These are phyloP conservation scores for Alternaria postmessia DNA, from an alignment of 2,329 filamentous ascomycete species.

Conservation along the genomic window DNA sequence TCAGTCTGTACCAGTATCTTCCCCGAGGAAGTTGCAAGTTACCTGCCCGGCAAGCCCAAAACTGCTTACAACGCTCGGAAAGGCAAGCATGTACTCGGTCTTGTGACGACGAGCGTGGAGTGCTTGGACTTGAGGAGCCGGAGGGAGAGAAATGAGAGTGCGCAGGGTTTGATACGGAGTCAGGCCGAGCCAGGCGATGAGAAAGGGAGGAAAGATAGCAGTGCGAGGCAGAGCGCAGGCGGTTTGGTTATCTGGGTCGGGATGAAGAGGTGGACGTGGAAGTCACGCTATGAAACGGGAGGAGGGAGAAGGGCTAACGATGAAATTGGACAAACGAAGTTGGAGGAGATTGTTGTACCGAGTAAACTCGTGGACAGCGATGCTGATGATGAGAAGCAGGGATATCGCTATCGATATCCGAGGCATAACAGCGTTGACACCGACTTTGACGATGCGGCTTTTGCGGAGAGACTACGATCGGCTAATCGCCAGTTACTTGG, in stretches of 20 bases:
- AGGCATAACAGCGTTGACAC: background rate
- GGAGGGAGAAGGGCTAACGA: background rate
- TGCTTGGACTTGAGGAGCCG: slow-evolving; percentile 26
- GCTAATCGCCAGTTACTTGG: slow-evolving; percentile 32
- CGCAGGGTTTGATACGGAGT: slow-evolving; percentile 24
- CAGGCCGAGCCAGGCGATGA: slow-evolving; percentile 1
- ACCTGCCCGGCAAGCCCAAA: background rate
- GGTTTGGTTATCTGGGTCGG: slow-evolving; percentile 1
- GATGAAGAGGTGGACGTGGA: background rate
- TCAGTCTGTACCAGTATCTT: slow-evolving; percentile 7
- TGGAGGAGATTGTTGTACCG: background rate
- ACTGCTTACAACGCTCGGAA: slow-evolving; percentile 25
- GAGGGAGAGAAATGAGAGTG: slow-evolving; percentile 30
- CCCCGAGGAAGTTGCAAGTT: background rate
- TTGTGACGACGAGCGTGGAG: background rate
- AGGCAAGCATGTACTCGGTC: slow-evolving; percentile 34
- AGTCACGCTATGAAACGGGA: background rate
- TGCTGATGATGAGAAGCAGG: background rate
- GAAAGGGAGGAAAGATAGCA: background rate
- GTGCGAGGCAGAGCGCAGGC: background rate
- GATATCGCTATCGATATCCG: background rate
- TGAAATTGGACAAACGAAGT: background rate
- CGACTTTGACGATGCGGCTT: slow-evolving; percentile 39
- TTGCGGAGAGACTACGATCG: slow-evolving; percentile 28
- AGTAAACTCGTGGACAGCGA: background rate